Base-by-base conservation (phyloP, 1,139 yeast species). In the Magnusiomyces ingens region DNA sequence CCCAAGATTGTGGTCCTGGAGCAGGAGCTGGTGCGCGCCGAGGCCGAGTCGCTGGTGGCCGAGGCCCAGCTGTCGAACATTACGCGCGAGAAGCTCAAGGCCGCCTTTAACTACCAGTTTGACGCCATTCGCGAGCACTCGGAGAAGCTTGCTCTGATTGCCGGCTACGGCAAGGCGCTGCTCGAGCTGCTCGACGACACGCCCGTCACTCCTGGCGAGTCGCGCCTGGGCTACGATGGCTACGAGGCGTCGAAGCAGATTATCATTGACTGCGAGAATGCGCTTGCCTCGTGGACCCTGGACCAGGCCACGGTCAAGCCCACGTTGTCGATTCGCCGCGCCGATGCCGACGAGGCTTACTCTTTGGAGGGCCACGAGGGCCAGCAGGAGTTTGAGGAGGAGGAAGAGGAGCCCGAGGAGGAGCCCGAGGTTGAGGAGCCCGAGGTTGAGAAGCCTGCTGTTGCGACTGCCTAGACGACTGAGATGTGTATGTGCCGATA, bases 151-250 rank as follows among this genome's bases (percentile, higher is more conserved):
- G 98, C 98, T 52, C 79, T 93, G 69, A 89, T 93, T 75, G 97
- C 98, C 63, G 97, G 97, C 64, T 93, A 93, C 79, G 98, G 98
- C 75, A 91, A 91, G 81, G 96, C 96, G 50, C 77, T 93, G 61
- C 81, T 93, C 70, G 98, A 91, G 77, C 82, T 93, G 71, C 81
- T 93, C 70, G 98, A 93, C 71, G 98, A 91, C 73, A 77, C 95
- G 62, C 94, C 98, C 59, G 96, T 93, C 62, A 91, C 97, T 60
- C 99, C 99, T 61, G 98, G 98, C 77, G 98, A 93, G 79, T 88
- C 96, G 58, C 89, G 98, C 78, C 93, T 96, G 47, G 95, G 96
- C 59, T 93, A 93, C 73, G 98, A 93, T 69, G 98, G 99, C 63
- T 93, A 90, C 74, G 98, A 93, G 71, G 96, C 97, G 55, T 87